Evolutionary conservation across 2,329 filamentous ascomycete genomes (phyloP).

Genomic region (Alternaria rosae): DNA sequence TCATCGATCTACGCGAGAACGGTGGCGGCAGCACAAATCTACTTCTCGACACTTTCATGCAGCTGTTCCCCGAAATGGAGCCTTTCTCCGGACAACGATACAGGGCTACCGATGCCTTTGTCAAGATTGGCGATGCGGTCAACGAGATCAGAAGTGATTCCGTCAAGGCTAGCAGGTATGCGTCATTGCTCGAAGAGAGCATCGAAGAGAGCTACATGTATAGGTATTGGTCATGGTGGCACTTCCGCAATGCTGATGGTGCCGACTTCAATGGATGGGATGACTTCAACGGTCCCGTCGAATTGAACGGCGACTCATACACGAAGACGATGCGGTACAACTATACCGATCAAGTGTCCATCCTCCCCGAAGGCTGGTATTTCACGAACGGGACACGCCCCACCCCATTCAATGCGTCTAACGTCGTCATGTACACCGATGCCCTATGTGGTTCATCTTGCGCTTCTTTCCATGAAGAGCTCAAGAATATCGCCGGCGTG

Average conservation of each 20-base stretch:
- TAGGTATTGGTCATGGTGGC: conserved; percentile 32
- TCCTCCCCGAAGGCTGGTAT: conserved; percentile 19
- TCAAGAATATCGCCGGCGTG: conserved; percentile 61
- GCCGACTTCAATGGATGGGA: conserved; percentile 53
- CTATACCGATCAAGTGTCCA: conserved; percentile 27
- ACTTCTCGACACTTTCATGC: conserved; percentile 54
- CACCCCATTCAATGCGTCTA: conserved; percentile 47
- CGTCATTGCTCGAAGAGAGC: not conserved
- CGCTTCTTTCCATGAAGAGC: conserved; percentile 62
- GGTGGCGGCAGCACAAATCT: conserved; percentile 58
- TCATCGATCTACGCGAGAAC: conserved; percentile 69
- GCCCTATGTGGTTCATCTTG: conserved; percentile 67
- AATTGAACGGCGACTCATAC: conserved; percentile 47
- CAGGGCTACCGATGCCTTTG: conserved; percentile 23
- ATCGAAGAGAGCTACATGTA: conserved; percentile 22
- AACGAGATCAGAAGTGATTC: conserved; percentile 30
- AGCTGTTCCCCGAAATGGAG: conserved; percentile 58
- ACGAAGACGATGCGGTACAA: conserved; percentile 47
- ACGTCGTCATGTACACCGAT: conserved; percentile 58
- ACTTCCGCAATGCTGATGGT: conserved; percentile 33
- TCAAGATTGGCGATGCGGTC: conserved; percentile 31
- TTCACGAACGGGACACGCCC: conserved; percentile 30
- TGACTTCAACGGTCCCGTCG: conserved; percentile 53
- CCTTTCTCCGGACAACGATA: conserved; percentile 47
- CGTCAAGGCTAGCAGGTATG: conserved; percentile 12